Base-by-base conservation (phyloP, 1,284 basidiomycete species). In the Pholiota adiposa region DNA sequence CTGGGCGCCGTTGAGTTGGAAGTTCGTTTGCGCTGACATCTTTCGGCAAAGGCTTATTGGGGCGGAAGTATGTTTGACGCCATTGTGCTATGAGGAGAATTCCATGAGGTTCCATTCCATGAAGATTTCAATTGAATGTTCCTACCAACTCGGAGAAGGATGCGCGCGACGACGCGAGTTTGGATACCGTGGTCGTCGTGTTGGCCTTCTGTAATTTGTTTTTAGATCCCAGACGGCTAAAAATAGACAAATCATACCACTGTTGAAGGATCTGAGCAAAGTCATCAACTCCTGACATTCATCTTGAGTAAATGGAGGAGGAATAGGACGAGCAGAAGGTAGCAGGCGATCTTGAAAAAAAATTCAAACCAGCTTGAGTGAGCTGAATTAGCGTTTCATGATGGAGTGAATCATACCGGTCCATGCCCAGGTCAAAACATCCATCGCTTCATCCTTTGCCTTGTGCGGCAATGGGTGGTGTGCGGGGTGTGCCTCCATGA, bases 391-490 rank as follows among this genome's bases (percentile, higher is more conserved):
- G 33, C 38, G 33, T 40, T 41, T 16, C 25, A 23, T 44, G 18
- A 18, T 21, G n/a, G n/a, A n/a, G 18, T 56, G 49, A 16, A 33
- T 70, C 77, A 29, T 61, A 86, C 86, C 86, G 5, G 89, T 88
- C 72, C 87, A 90, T 6, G 87, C 83, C 90, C 90, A 92, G 36
- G 83, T 87, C 58, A 92, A 75, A 0, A 83, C 83, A 59, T 92
- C 88, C 67, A 87, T 77, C 1, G 90, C 90, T 61, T 92, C 89
- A 0, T 75, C 72, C 51, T 81, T 80, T 5, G 86, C 83, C 51
- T 78, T 79, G 9, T 74, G 65, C 9, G 83, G 81, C 18, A 88
- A 78, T 0, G 79, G 69, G 3, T 78, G 73, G 69, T 92, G 90
- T 0, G 88, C 87, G 0, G 90, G 90, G 65, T 92, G 89, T 38